Evolutionary conservation across 2,329 filamentous ascomycete genomes (phyloP), one percentile per base, ranked within the genome.

Genomic region (Alternaria ventricosa): DNA sequence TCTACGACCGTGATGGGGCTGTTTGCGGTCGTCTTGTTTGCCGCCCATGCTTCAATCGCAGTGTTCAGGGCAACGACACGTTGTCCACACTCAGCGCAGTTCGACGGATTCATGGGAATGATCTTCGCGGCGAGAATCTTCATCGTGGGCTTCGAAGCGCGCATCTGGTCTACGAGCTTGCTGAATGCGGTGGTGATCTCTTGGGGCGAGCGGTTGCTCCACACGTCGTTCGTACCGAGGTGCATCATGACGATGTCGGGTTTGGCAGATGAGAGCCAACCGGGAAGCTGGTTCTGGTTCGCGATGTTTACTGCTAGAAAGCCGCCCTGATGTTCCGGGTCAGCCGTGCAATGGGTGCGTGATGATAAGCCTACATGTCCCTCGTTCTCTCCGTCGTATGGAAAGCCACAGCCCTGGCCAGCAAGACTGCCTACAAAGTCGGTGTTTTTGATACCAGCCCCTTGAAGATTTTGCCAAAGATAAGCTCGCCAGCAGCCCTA

Each of bases 231-330:
- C 3, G 80, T 81, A 9, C 78, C 80, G 3, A 83, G 72, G 66
- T 82, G 80, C 80, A 83, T 81, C 68, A 81, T 75, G 36, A 82
- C 77, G 44, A 83, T 70, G 64, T 82, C 79, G 0, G 82, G 80
- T 20, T 76, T 74, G 6, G 79, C 74, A 20, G 72, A 63, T 0
- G 68, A 64, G 20, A 83, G 72, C 80, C 80, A 83, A 8, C 63
- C 68, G 1, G 73, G 72, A 3, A 83, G 76, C 41, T 72, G 71
- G 47, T 79, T 78, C 54, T 81, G 80, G 27, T 72, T 71, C 5
- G 78, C 79, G 7, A 79, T 81, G 2, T 80, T 75, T 45, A 71
- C 73, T 6, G 81, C 79, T 13, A 57, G 55, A 36, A 49, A 67
- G 8, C 65, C 65, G n/a, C 55, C 65, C 64, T 67, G 23, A 5